These are phyloP conservation scores for Arxiozyma telluris DNA, from an alignment of 1,139 yeast genomes.

Conservation along the genomic window DNA sequence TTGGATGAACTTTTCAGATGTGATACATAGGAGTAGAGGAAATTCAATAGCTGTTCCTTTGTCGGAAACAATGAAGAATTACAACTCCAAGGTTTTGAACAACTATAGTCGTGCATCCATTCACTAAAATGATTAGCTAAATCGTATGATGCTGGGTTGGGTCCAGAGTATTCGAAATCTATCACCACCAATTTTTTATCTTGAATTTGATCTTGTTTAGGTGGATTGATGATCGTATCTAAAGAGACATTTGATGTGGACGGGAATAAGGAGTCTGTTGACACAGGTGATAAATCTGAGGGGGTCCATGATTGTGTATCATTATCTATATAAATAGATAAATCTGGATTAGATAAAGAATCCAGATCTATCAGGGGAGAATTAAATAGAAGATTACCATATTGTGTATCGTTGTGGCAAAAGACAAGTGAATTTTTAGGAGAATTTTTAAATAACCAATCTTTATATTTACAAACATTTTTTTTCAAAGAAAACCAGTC, in stretches of 20 bases:
- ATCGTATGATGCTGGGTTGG: slow-evolving; percentile 86
- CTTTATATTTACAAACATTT: slow-evolving; percentile 42
- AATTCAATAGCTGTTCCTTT: slow-evolving; percentile 56
- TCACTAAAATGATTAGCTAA: slow-evolving; percentile 84
- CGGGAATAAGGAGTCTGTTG: slow-evolving; percentile 24
- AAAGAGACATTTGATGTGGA: slow-evolving; percentile 29
- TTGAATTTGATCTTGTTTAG: slow-evolving; percentile 36
- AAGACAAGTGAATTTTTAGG: slow-evolving; percentile 47
- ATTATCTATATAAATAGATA: slow-evolving; percentile 16
- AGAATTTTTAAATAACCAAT: slow-evolving; percentile 55
- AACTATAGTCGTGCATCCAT: slow-evolving; percentile 92
- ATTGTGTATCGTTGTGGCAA: slow-evolving; percentile 94
- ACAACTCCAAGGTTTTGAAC: slow-evolving; percentile 44
- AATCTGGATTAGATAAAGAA: slow-evolving; percentile 15
- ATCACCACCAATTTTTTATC: slow-evolving; percentile 83
- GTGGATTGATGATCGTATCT: slow-evolving; percentile 32
- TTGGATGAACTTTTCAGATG: slow-evolving; percentile 17
- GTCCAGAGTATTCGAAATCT: slow-evolving; percentile 92
- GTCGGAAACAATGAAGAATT: slow-evolving; percentile 58
- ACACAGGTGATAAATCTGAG: slow-evolving; percentile 5
- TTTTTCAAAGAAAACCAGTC: slow-evolving; percentile 43
- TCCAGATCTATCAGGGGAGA: slow-evolving; percentile 11
- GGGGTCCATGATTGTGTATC: slow-evolving; percentile 6
- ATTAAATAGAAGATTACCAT: slow-evolving; percentile 69
- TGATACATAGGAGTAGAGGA: slow-evolving; percentile 62